These are phyloP conservation scores for Lippia alba DNA, from an alignment of 305 asterid species.

Conservation along the genomic window DNA sequence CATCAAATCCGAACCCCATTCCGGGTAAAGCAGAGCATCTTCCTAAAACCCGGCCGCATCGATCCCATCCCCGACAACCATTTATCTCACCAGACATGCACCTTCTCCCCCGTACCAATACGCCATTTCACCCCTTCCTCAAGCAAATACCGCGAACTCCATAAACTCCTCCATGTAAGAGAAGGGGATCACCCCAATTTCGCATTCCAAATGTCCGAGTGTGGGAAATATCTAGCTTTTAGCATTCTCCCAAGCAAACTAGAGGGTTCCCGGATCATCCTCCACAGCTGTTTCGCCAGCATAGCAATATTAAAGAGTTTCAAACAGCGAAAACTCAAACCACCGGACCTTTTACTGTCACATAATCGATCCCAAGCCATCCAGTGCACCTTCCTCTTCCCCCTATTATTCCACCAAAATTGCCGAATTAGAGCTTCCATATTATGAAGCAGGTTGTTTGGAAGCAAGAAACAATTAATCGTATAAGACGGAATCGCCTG, in stretches of 20 bases:
- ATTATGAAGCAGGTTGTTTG: too few species aligned
- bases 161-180: not conserved
- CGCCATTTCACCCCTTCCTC: not conserved
- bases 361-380: not conserved
- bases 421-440: too few species aligned
- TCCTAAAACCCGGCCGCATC: too few species aligned
- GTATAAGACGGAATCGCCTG: too few species aligned
- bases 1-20: too few species aligned
- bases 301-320: not conserved
- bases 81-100: not conserved
- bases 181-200: not conserved
- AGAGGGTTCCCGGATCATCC: not conserved
- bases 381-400: not conserved
- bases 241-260: not conserved
- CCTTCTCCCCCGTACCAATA: not conserved
- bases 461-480: too few species aligned
- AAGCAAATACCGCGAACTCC: not conserved
- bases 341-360: not conserved
- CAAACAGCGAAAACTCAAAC: not conserved
- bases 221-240: not conserved
- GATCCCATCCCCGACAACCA: too few species aligned
- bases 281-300: not conserved
- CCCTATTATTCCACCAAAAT: not conserved
- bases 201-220: not conserved
- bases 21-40: too few species aligned